Evolutionary conservation across 2,329 filamentous ascomycete species (phyloP).

Genomic region (Dactylellina drechsleri): DNA sequence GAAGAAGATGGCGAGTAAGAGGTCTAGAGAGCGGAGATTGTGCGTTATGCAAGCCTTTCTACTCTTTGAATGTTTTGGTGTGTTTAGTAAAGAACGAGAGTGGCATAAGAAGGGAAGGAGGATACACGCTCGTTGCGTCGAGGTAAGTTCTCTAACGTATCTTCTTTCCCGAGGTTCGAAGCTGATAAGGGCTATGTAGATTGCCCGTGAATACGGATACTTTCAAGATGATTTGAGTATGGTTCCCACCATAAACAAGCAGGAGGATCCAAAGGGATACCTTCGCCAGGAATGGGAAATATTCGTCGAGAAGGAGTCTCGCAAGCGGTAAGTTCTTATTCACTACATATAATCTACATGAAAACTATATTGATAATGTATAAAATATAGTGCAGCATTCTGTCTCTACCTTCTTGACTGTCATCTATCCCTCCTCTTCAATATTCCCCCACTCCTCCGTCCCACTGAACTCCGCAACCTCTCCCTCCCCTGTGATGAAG

Average conservation of each 20-base stretch:
- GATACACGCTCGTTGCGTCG: conserved; percentile 56
- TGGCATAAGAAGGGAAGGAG: conserved; percentile 58
- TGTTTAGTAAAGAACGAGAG: conserved; percentile 57
- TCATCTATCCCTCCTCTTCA: conserved; percentile 57
- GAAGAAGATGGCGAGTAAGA: conserved; percentile 42
- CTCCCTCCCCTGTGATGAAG: conserved; percentile 58
- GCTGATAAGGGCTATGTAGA: conserved; percentile 38
- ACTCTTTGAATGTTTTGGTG: conserved; percentile 57
- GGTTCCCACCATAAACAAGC: conserved; percentile 49
- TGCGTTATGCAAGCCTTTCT: conserved; percentile 58
- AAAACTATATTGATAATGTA: background rate
- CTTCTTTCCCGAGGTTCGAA: background rate
- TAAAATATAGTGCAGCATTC: conserved; percentile 56
- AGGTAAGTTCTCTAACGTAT: conserved; percentile 46
- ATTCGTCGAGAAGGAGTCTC: conserved; percentile 58
- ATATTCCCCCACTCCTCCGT: conserved; percentile 57
- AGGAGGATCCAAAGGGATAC: conserved; percentile 49
- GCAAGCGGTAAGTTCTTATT: conserved; percentile 56
- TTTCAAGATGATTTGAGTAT: conserved; percentile 55
- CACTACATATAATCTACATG: background rate
- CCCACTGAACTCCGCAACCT: conserved; percentile 57
- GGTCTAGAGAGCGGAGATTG: conserved; percentile 54
- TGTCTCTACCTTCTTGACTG: conserved; percentile 58
- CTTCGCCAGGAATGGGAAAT: conserved; percentile 58
- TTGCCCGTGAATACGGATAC: conserved; percentile 58